Conservation (phyloP, 371 early-diverging fungal species). For the Amoeboaphelidium occidentale region DNA sequence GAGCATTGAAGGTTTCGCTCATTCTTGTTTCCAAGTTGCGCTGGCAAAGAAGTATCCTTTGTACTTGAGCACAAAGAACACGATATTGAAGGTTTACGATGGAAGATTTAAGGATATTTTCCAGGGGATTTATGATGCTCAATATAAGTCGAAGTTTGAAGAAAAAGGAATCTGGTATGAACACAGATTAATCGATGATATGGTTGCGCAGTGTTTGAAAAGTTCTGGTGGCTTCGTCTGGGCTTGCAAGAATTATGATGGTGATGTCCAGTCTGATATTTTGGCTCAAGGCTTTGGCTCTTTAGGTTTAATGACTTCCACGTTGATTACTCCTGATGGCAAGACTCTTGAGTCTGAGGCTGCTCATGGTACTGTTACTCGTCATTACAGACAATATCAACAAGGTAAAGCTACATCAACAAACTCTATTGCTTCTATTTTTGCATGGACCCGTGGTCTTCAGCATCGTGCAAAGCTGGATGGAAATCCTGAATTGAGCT, state of each 20-base stretch:
- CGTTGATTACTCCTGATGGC: conserved; percentile 79
- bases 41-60: conserved; percentile 56
- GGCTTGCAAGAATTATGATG: conserved; percentile 91
- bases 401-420: conserved; percentile 41
- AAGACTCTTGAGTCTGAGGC: conserved; percentile 87
- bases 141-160: conserved; percentile 43
- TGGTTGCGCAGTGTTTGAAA: conserved; percentile 92
- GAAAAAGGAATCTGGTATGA: conserved; percentile 73
- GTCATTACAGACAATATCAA: conserved; percentile 90
- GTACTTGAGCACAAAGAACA: conserved; percentile 90
- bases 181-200: conserved; percentile 87
- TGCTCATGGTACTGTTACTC: conserved; percentile 87
- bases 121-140: conserved; percentile 50
- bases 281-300: conserved; percentile 36
- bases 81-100: conserved; percentile 88
- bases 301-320: conserved; percentile 84
- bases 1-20: conserved; percentile 78
- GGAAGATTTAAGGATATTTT: conserved; percentile 96
- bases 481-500: conserved; percentile 36
- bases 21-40: conserved; percentile 82
- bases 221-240: conserved; percentile 82
- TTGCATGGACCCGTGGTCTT: conserved; percentile 92
- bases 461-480: conserved; percentile 86
- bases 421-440: conserved; percentile 91
- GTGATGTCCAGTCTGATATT: conserved; percentile 23